A percentile compares a stretch with the other conserved stretches of the same genome.
phyloP scores from a whole-genome alignment of 352 stramenopile species.

The Phytophthora megakarya region DNA sequence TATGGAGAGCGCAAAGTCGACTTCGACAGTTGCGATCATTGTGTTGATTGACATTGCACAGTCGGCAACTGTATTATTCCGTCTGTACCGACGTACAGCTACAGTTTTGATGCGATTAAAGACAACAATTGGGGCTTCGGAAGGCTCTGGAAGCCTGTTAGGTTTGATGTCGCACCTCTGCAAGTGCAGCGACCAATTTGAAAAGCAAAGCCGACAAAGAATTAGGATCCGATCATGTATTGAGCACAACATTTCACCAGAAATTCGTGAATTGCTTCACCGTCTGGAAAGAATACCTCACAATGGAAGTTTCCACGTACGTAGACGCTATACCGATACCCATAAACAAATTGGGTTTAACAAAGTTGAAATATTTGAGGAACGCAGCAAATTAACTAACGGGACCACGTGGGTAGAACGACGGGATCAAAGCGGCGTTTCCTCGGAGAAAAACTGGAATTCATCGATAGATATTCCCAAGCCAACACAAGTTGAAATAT shows the following conservation, averaged over 20 bases:
- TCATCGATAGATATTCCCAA: too few species aligned
- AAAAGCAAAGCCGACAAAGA: conserved; percentile 6
- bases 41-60: conserved; percentile 32
- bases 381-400: neutral
- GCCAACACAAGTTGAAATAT: neutral
- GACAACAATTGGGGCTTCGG: neutral
- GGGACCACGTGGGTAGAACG: conserved; percentile 1
- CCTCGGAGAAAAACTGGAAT: too few species aligned
- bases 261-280: neutral
- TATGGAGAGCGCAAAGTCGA: conserved; percentile 32
- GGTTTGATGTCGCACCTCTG: conserved; percentile 5
- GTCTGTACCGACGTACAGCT: conserved; percentile 9
- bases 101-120: conserved; percentile 3
- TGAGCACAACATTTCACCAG: neutral
- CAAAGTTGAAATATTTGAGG: neutral
- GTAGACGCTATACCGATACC: neutral
- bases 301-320: neutral
- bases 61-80: conserved; percentile 14
- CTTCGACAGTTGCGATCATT: conserved; percentile 23
- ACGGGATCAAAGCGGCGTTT: neutral
- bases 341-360: neutral
- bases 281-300: conserved; percentile 6
- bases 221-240: conserved; percentile 21
- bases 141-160: neutral
- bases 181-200: conserved; percentile 1